These are phyloP conservation scores for Trichosanthes truncata DNA, from an alignment of 306 rosid species.

Conservation along the genomic window DNA sequence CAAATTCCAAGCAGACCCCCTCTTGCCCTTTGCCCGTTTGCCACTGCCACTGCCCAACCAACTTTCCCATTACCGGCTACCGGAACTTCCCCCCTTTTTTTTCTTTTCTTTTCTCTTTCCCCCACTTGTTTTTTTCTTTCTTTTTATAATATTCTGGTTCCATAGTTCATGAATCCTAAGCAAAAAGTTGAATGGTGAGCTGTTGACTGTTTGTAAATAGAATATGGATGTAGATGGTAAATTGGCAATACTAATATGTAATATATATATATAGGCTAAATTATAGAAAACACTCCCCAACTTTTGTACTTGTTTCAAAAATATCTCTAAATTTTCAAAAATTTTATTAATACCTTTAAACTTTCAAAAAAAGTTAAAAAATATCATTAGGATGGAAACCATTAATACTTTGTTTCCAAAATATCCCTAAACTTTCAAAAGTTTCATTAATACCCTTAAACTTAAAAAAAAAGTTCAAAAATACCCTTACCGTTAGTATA, in stretches of 20 bases:
- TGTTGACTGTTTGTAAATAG: background rate
- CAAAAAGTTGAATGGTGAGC: slow-evolving; percentile 3
- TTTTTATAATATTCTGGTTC: background rate
- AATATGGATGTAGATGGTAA: background rate
- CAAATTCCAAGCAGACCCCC: slow-evolving; percentile 2
- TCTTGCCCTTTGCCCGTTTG: background rate
- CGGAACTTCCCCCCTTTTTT: background rate
- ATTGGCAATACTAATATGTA: background rate
- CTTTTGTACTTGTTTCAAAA: too few relatives aligned
- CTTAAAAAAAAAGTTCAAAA: too few relatives aligned
- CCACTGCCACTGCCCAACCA: background rate
- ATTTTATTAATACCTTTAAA: too few relatives aligned
- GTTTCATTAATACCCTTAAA: too few relatives aligned
- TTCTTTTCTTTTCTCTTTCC: background rate
- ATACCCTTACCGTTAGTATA: too few relatives aligned
- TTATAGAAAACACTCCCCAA: too few relatives aligned
- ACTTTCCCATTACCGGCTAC: slow-evolving; percentile 4
- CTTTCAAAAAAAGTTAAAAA: too few relatives aligned
- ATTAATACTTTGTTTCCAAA: too few relatives aligned
- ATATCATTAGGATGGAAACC: too few relatives aligned
- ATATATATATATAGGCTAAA: too few relatives aligned
- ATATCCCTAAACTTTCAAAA: too few relatives aligned
- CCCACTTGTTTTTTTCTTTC: background rate
- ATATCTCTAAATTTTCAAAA: too few relatives aligned
- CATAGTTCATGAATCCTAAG: slow-evolving; percentile 1